Base-by-base conservation (phyloP, 192 early-diverging fungal genomes). In the Entomortierella parvispora region DNA sequence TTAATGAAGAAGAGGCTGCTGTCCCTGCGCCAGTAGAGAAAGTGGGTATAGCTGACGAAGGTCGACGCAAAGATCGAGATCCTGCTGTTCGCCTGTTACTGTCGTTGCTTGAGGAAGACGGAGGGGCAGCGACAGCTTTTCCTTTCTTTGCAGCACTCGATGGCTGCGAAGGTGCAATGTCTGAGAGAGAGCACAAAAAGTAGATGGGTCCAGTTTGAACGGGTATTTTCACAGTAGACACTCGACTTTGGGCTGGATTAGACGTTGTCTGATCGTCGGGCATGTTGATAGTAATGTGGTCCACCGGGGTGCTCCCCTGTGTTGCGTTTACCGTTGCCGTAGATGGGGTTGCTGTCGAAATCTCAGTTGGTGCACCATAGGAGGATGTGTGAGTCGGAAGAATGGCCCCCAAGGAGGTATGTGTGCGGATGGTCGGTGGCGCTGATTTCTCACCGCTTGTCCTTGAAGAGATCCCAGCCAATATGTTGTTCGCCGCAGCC, bases 181-280 rank as follows among this genome's bases (percentile, higher is more conserved):
- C 84, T 2, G 86, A 84, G 25, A 85, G 58, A 11, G 86, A 85
- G 65, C 84, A 86, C 37, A 86, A 80, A 48, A 87, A 72, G 69
- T 82, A 86, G 34, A 84, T 84, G 50, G 86, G 72, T 76, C 72
- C 72, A 25, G 72, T 76, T 50, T 76, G 72, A 52, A 76, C 65
- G 72, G 72, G 72, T 76, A 76, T 76, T 26, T 34, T 76, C 4
- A 57, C 58, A 15, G 71, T 75, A 29, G 71, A 64, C 0, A 25
- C 22, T 14, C 26, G 29, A 26, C 17, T 43, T 32, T 15, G 4
- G 29, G 65, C 56, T 68, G 68, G 69, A 45, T 55, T 57, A 47
- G 46, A n/a, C 43, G 40, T 2, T 9, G 32, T 2, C n/a, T n/a
- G n/a, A 23, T 65, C 62, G 7, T 34, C 32, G 14, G 62, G 54